Evolutionary conservation across 2,329 filamentous ascomycete genomes (phyloP), one percentile per base, ranked within the genome.

Genomic region (Verticillium tricorpus): DNA sequence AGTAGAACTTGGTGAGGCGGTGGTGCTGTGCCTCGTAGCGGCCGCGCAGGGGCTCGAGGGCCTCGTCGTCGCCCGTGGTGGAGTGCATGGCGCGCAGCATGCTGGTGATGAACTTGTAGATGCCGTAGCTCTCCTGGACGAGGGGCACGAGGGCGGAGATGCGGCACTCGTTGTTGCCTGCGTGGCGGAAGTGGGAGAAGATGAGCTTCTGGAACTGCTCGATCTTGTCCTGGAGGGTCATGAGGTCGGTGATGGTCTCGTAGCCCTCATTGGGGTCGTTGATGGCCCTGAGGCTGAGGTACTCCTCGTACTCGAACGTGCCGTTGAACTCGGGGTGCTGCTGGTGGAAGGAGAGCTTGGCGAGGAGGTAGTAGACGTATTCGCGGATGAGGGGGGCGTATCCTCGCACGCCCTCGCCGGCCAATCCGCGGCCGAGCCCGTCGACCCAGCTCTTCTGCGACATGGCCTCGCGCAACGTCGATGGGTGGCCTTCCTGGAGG

Each of bases 21-120:
- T 98, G 94, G 76, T 99, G 95, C 72, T 98, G 95, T 15, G 95
- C 93, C 74, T 97, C 90, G 74, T 98, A 99, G 70, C 94, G 85
- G 65, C 89, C 86, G 62, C 94, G 89, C 7, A 99, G 85, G 1
- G 94, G 95, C 67, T 93, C 89, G 56, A 99, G 83, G 7, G 93
- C 94, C 63, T 97, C 95, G 66, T 96, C 91, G 70, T 99, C 95
- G 61, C 95, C 94, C 14, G 95, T 95, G 56, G 92, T 93, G 2
- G 91, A 94, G 74, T 99, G 94, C 93, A 99, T 97, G 17, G 95
- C 95, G 61, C 95, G 87, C 65, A 99, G 79, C 95, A 99, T 99
- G 89, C 95, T 99, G 0, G 95, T 99, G 67, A 97, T 93, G 75
- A 99, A 99, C 77, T 98, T 98, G 83, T 99, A 99, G 69, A 99